Percentiles rank a stretch among this genome's conserved stretches.
phyloP scores from a whole-genome alignment of 257 asterid genomes.

The Marsdenia floribunda region DNA sequence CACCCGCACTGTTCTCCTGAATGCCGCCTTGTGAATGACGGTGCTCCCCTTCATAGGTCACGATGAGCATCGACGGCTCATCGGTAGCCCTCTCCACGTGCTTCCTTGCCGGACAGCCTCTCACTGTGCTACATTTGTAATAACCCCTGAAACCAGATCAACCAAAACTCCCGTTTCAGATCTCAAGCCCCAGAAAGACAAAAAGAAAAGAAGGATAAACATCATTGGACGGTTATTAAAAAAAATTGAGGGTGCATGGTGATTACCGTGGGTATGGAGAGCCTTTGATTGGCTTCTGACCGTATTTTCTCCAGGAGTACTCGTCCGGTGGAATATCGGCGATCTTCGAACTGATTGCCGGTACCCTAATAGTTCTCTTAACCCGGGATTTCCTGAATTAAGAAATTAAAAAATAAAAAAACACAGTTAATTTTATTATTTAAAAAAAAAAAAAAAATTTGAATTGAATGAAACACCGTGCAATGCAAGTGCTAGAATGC shows the following conservation, averaged over 20 bases:
- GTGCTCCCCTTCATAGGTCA: constrained; percentile 84
- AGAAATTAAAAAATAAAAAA: neutral
- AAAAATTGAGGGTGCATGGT: constrained; percentile 25
- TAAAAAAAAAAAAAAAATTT: neutral
- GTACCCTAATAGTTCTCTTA: constrained; percentile 52
- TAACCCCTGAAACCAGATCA: constrained; percentile 50
- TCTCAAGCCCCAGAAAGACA: too few species aligned
- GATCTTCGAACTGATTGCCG: constrained; percentile 60
- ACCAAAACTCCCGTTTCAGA: neutral
- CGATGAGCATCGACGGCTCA: constrained; percentile 68
- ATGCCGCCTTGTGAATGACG: constrained; percentile 29
- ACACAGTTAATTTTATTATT: neutral
- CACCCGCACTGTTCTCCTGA: neutral
- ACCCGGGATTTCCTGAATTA: constrained; percentile 51
- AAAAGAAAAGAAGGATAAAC: too few species aligned
- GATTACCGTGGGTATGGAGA: constrained; percentile 77
- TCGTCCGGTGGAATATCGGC: constrained; percentile 73
- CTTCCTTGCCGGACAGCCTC: constrained; percentile 84
- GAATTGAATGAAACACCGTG: neutral
- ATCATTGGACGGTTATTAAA: too few species aligned
- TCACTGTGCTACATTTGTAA: constrained; percentile 63
- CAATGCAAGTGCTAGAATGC: neutral
- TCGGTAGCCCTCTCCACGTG: constrained; percentile 83
- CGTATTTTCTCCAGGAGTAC: constrained; percentile 79
- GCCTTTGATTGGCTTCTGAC: constrained; percentile 84